Percentiles rank a stretch among this genome's conserved stretches.
Evolutionary conservation across 1,284 basidiomycete genomes (phyloP).

Genomic region (Ganoderma meredithae): DNA sequence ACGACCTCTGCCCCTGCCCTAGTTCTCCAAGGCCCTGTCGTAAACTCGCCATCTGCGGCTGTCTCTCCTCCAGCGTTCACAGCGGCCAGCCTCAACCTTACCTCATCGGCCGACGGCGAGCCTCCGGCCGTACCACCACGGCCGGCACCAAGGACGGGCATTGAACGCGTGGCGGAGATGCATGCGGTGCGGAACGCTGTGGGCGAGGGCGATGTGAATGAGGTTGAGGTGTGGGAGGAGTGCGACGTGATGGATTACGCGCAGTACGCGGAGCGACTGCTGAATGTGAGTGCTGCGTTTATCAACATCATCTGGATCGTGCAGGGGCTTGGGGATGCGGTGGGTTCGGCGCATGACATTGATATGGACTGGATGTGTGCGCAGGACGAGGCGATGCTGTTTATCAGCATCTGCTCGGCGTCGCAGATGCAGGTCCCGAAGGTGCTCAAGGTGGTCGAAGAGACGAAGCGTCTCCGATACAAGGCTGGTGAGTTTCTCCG

Average conservation of each 20-base stretch:
- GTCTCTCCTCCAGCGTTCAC: background rate
- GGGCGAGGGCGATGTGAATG: conserved; percentile 68
- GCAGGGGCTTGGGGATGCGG: background rate
- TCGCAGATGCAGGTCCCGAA: conserved; percentile 75
- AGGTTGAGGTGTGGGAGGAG: conserved; percentile 74
- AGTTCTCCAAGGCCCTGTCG: background rate
- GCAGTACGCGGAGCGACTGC: conserved; percentile 66
- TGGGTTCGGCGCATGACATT: too few relatives aligned
- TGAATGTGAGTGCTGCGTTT: conserved; percentile 55
- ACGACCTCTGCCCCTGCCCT: conserved; percentile 14
- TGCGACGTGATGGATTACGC: conserved; percentile 73
- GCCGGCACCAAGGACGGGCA: conserved; percentile 66
- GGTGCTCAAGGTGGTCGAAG: conserved; percentile 80
- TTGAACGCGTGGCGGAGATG: conserved; percentile 72
- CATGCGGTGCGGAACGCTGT: conserved; percentile 56
- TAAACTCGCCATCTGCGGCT: conserved; percentile 13
- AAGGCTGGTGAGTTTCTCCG: conserved; percentile 62
- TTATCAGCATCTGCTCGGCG: conserved; percentile 74
- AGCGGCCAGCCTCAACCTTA: background rate
- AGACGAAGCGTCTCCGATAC: conserved; percentile 76
- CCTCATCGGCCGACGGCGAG: background rate
- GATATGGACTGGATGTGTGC: background rate
- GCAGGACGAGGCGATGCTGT: conserved; percentile 82
- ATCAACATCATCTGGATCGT: background rate
- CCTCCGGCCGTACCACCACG: conserved; percentile 61